Conservation (phyloP, 768 basidiomycete genomes). For the Coprinellus aureogranulatus region DNA sequence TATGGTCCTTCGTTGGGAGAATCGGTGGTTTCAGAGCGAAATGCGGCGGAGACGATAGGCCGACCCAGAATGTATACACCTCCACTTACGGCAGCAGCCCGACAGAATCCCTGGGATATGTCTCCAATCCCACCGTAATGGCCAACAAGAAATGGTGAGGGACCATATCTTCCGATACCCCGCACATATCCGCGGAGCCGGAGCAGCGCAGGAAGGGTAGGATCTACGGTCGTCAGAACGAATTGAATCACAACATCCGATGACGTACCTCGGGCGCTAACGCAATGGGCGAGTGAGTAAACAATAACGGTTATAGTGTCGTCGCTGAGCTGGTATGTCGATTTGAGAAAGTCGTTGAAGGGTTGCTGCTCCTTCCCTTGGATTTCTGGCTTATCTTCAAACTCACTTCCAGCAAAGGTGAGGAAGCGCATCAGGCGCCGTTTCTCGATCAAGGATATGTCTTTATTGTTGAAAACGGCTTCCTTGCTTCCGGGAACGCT, state of each 20-base stretch:
- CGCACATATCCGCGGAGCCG: constrained; percentile 73
- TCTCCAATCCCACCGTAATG: constrained; percentile 95
- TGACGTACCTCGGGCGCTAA: constrained; percentile 52
- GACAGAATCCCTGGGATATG: constrained; percentile 87
- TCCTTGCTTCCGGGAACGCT: constrained; percentile 89
- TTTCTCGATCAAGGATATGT: constrained; percentile 78
- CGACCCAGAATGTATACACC: constrained; percentile 72
- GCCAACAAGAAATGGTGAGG: constrained; percentile 82
- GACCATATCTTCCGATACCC: constrained; percentile 82
- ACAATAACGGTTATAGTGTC: constrained; percentile 60
- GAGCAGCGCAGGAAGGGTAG: constrained; percentile 60
- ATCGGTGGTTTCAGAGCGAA: constrained; percentile 2
- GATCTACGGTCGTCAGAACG: constrained; percentile 44
- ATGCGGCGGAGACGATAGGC: constrained; percentile 31
- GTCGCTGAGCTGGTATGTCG: constrained; percentile 60
- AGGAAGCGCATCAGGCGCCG: constrained; percentile 90
- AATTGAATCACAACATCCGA: background rate
- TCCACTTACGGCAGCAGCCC: constrained; percentile 80
- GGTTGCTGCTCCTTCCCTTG: constrained; percentile 51
- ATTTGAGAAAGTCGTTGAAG: constrained; percentile 63
- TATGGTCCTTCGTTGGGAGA: background rate
- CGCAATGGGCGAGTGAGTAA: constrained; percentile 77
- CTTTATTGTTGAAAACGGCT: constrained; percentile 84
- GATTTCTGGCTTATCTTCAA: constrained; percentile 61
- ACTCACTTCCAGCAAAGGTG: constrained; percentile 74